Conservation (phyloP, 768 basidiomycete species). For the Russula virescens region DNA sequence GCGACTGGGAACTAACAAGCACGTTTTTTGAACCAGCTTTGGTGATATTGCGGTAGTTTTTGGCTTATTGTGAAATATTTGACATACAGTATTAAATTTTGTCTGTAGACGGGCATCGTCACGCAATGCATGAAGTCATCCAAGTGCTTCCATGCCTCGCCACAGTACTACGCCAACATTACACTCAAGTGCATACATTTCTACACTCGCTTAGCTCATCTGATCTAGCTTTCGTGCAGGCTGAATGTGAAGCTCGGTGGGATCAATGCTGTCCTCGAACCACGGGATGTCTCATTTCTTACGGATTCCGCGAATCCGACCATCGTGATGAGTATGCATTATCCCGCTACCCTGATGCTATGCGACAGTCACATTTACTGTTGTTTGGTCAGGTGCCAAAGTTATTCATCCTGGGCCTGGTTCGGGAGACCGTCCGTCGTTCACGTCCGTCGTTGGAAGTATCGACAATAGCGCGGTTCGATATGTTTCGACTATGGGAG, state of each 20-base stretch:
- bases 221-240: slow-evolving; percentile 34
- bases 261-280: slow-evolving; percentile 72
- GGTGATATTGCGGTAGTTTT: slow-evolving; percentile 55
- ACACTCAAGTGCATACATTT: slow-evolving; percentile 56
- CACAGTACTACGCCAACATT: slow-evolving; percentile 79
- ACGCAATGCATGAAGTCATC: slow-evolving; percentile 70
- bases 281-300: slow-evolving; percentile 55
- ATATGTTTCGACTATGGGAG: slow-evolving; percentile 55
- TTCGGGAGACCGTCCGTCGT: slow-evolving; percentile 69
- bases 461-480: slow-evolving; percentile 73
- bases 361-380: no score
- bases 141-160: slow-evolving; percentile 62
- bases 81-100: slow-evolving; percentile 7
- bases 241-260: slow-evolving; percentile 83
- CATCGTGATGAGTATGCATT: slow-evolving; percentile 63
- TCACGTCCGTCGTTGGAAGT: slow-evolving; percentile 73
- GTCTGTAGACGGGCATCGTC: slow-evolving; percentile 58
- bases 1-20: slow-evolving; percentile 6
- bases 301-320: slow-evolving; percentile 70
- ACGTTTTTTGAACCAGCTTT: slow-evolving; percentile 43
- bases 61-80: not conserved
- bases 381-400: slow-evolving; percentile 53
- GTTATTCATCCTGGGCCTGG: slow-evolving; percentile 82
- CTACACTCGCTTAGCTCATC: not conserved
- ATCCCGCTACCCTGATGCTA: not conserved